phyloP scores from a whole-genome alignment of 768 basidiomycete species.

The Collybiopsis confluens region DNA sequence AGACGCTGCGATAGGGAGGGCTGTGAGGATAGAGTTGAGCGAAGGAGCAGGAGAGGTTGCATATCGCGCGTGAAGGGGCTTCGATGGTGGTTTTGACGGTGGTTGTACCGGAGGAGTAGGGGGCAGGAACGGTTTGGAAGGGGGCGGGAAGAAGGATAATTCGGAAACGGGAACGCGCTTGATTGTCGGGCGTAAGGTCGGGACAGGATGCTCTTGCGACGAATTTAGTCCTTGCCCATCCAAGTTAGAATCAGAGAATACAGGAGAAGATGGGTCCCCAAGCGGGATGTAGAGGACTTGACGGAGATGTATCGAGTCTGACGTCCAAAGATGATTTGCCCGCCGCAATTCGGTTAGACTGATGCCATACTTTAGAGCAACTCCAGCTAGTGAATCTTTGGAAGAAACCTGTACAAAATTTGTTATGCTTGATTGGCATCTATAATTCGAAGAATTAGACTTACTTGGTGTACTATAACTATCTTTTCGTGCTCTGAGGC shows the following conservation, averaged over 20 bases:
- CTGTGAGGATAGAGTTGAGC: slow-evolving; percentile 39
- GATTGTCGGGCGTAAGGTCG: slow-evolving; percentile 22
- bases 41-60: slow-evolving; percentile 23
- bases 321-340: slow-evolving; percentile 91
- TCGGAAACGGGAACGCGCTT: slow-evolving; percentile 46
- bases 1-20: slow-evolving; percentile 48
- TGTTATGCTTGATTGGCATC: neutral
- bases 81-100: slow-evolving; percentile 6
- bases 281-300: slow-evolving; percentile 78
- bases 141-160: slow-evolving; percentile 54
- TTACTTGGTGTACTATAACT: slow-evolving; percentile 59
- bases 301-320: slow-evolving; percentile 88
- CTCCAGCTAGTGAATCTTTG: slow-evolving; percentile 79
- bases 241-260: neutral
- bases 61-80: slow-evolving; percentile 12
- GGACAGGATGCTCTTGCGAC: neutral
- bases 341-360: slow-evolving; percentile 77
- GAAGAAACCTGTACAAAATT: slow-evolving; percentile 49
- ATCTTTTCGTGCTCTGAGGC: slow-evolving; percentile 36
- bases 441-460: too few relatives aligned
- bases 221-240: neutral
- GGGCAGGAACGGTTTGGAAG: slow-evolving; percentile 18
- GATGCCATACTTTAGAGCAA: slow-evolving; percentile 88
- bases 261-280: slow-evolving; percentile 41
- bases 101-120: slow-evolving; percentile 7